Evolutionary conservation across 2,329 filamentous ascomycete genomes (phyloP).

Genomic region (Pseudogymnoascus verrucosus): DNA sequence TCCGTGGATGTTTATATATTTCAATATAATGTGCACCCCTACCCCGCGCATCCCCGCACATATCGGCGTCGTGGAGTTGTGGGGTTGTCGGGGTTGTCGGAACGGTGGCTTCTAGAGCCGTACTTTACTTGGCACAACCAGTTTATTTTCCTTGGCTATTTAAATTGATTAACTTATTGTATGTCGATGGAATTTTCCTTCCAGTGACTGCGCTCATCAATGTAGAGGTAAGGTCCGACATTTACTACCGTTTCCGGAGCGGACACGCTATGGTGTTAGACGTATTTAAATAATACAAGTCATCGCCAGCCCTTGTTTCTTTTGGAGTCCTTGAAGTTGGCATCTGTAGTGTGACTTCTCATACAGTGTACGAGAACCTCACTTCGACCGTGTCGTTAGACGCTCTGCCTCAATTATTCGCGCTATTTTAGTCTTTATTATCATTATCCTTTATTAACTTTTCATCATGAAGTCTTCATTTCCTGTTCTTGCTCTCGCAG

Average conservation of each 20-base stretch:
- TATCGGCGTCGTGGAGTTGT: not conserved
- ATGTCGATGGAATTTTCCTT: not conserved
- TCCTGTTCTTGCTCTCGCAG: not conserved
- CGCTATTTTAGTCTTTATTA: not conserved
- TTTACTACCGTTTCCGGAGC: not conserved
- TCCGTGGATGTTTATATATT: not conserved
- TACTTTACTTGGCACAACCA: not conserved
- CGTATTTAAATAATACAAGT: not conserved
- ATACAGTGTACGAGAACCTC: not conserved
- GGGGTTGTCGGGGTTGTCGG: not conserved
- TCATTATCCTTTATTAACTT: not conserved
- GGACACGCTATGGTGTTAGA: not conserved
- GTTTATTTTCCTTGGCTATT: not conserved
- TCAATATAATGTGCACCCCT: not conserved
- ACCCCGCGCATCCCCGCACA: not conserved
- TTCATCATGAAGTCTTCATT: not conserved
- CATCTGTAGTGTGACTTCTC: not conserved
- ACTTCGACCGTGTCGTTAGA: not conserved
- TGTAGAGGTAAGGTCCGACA: not conserved
- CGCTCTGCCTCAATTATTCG: not conserved
- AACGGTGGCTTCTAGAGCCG: not conserved
- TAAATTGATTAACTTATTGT: not conserved
- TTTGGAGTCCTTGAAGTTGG: not conserved
- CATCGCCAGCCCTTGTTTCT: not conserved
- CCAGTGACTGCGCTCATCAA: not conserved